Base-by-base conservation (phyloP, 2,329 filamentous ascomycete species). In the Orbilia brochopaga region DNA sequence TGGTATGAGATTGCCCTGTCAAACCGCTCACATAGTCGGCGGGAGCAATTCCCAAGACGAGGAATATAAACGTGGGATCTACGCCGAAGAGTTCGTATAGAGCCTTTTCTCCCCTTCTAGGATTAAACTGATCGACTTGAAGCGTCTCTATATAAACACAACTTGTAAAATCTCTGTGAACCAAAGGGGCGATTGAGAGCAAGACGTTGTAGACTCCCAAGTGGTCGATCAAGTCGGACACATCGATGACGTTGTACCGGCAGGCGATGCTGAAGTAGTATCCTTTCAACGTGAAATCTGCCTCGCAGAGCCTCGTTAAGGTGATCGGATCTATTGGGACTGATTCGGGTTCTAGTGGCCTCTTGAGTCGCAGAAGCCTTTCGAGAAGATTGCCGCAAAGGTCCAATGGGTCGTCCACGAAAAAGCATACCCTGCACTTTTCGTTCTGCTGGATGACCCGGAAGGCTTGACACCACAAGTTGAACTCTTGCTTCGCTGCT, bases 241-340 rank as follows among this genome's bases (percentile, higher is more conserved):
- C 85, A 72, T 88, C 85, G 60, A 88, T 84, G 2, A 84, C 79
- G 75, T 87, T 82, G 74, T 87, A 88, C 2, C 61, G 50, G 2
- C 74, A 77, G 0, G 83, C 82, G 19, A 56, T 42, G n/a, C 56
- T 56, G 44, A 51, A 60, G 17, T 30, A n/a, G 19, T 69, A 0
- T 79, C 82, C 13, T 61, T 55, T 69, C 27, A 32, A 4, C 8
- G 27, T 32, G 4, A 32, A 32, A 32, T 32, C n/a, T n/a, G 27
- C 8, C 27, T 3, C 3, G 27, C 27, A 32, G n/a, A n/a, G n/a
- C n/a, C n/a, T n/a, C n/a, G n/a, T n/a, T n/a, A n/a, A n/a, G n/a
- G 27, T 32, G 4, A 32, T 32, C 8, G 3, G 27, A 4, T 3
- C 8, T 8, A 8, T 32, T 32, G 27, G 27, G 27, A 4, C 27